Conservation (phyloP, 2,329 filamentous ascomycete genomes). For the Apiospora rasikravindrae region DNA sequence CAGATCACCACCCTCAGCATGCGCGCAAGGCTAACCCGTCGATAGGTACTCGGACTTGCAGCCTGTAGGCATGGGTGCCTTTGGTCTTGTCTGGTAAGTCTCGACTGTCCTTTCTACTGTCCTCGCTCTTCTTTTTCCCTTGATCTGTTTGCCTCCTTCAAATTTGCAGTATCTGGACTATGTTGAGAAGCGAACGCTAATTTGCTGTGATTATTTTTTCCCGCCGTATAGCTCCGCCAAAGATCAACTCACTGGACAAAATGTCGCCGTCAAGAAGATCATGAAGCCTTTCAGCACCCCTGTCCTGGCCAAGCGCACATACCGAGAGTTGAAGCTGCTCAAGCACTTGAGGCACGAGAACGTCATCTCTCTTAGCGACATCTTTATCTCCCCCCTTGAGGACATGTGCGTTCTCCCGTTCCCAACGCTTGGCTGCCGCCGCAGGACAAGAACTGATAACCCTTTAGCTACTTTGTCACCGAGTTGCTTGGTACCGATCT, state of each 20-base stretch:
- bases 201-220: slow-evolving; percentile 20
- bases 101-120: neutral
- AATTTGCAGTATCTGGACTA: neutral
- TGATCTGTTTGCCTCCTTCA: slow-evolving; percentile 22
- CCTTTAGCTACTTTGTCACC: slow-evolving; percentile 88
- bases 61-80: slow-evolving; percentile 98
- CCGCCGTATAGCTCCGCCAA: slow-evolving; percentile 76
- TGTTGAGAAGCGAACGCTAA: neutral
- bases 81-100: slow-evolving; percentile 92
- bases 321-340: slow-evolving; percentile 94
- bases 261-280: slow-evolving; percentile 99
- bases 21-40: slow-evolving; percentile 24
- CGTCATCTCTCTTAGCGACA: slow-evolving; percentile 97
- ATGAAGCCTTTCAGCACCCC: slow-evolving; percentile 99
- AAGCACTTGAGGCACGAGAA: slow-evolving; percentile 98
- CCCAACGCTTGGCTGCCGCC: slow-evolving; percentile 25
- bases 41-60: slow-evolving; percentile 94
- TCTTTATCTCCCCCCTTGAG: slow-evolving; percentile 98
- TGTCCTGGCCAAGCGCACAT: slow-evolving; percentile 95
- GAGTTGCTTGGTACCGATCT: slow-evolving; percentile 96
- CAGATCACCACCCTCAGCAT: neutral
- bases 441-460: slow-evolving; percentile 22
- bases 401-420: slow-evolving; percentile 77
- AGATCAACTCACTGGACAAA: slow-evolving; percentile 95
- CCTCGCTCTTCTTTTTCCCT: slow-evolving; percentile 8